Percentiles rank a stretch among this genome's conserved stretches.
Evolutionary conservation across 139 green algal species (phyloP).

Genomic region (Chlorella sorokiniana): DNA sequence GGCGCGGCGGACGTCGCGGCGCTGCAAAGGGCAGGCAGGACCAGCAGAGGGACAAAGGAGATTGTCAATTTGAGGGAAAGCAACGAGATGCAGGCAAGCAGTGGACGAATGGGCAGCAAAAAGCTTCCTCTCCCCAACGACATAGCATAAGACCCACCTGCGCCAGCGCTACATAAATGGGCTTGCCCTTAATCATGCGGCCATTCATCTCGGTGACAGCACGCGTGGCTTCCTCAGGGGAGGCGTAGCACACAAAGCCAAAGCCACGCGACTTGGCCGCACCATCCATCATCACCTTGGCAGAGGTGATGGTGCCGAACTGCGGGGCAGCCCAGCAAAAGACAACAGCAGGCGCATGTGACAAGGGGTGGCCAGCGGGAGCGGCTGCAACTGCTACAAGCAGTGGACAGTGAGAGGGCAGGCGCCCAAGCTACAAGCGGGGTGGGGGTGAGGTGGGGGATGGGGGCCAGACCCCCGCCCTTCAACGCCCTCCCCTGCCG

Average conservation of each 20-base stretch:
- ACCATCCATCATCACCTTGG: constrained; percentile 89
- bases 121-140: background rate
- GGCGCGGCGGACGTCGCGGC: constrained; percentile 76
- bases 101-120: background rate
- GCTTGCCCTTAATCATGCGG: constrained; percentile 84
- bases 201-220: constrained; percentile 89
- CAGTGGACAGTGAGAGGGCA: too few relatives aligned
- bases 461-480: background rate
- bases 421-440: too few relatives aligned
- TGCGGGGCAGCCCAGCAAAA: background rate
- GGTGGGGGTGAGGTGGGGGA: too few relatives aligned
- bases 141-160: background rate
- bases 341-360: too few relatives aligned
- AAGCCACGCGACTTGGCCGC: constrained; percentile 82
- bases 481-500: too few relatives aligned
- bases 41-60: background rate
- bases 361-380: too few relatives aligned
- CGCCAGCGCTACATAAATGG: constrained; percentile 90
- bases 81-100: background rate
- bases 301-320: constrained; percentile 85
- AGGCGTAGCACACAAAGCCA: constrained; percentile 94
- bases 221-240: constrained; percentile 79
- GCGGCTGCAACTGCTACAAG: too few relatives aligned
- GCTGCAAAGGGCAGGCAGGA: constrained; percentile 51
- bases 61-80: background rate